These are phyloP conservation scores for Aspergillus spinulosporus DNA, from an alignment of 2,329 filamentous ascomycete species.

Conservation along the genomic window DNA sequence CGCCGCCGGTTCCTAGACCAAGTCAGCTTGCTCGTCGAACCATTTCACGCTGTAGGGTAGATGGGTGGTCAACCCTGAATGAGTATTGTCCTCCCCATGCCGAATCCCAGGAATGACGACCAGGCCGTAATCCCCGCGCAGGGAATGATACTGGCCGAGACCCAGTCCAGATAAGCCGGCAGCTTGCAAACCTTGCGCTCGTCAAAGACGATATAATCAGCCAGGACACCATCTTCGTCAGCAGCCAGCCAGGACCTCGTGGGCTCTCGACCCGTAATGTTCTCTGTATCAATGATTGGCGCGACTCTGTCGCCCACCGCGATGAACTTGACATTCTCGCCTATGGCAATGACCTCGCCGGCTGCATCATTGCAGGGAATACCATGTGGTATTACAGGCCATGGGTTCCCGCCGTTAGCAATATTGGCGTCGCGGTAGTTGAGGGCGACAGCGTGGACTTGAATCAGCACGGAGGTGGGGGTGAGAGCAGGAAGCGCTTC, in stretches of 20 bases:
- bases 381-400: slow-evolving; percentile 36
- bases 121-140: slow-evolving; percentile 51
- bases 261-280: slow-evolving; percentile 41
- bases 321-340: slow-evolving; percentile 36
- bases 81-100: slow-evolving; percentile 44
- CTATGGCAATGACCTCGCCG: slow-evolving; percentile 43
- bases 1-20: slow-evolving; percentile 38
- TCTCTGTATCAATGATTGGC: slow-evolving; percentile 43
- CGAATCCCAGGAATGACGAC: slow-evolving; percentile 44
- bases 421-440: slow-evolving; percentile 32
- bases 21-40: neutral
- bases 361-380: slow-evolving; percentile 46
- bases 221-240: slow-evolving; percentile 41
- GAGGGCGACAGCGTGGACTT: slow-evolving; percentile 25
- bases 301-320: slow-evolving; percentile 40
- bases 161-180: slow-evolving; percentile 41
- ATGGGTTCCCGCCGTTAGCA: slow-evolving; percentile 40
- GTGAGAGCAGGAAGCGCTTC: slow-evolving; percentile 36
- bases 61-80: slow-evolving; percentile 33
- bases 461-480: slow-evolving; percentile 29
- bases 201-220: slow-evolving; percentile 45
- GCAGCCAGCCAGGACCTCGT: slow-evolving; percentile 47
- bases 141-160: slow-evolving; percentile 40
- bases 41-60: neutral
- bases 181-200: slow-evolving; percentile 40